Evolutionary conservation across 306 rosid species (phyloP), one percentile per base, ranked within the genome.

Genomic region (Prunus fruticosa): DNA sequence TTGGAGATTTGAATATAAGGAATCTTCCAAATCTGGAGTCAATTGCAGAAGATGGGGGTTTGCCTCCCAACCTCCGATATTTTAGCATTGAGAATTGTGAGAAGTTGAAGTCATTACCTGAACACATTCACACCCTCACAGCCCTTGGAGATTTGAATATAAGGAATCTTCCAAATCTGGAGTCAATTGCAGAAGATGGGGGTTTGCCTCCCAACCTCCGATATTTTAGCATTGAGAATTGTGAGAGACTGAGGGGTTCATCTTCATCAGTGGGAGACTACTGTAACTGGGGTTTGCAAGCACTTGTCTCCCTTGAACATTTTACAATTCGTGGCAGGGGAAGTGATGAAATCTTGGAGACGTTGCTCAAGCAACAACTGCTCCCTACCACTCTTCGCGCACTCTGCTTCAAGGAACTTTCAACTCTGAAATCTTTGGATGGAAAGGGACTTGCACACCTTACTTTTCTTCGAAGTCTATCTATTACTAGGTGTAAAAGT

Each of bases 221-320:
- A 54, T 3, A 1, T 8, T 54, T 54, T 54, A 0, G 0, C 0
- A n/a, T 54, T 5, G 0, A 0, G 0, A 0, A 0, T n/a, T 54
- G 27, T 57, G 8, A 11, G 15, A 57, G 22, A 11, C 63, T 11
- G 63, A 22, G 1, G 16, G 7, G 30, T 57, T 11, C 63, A 11
- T 32, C 38, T 32, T 32, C 38, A 1, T 32, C 38, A 5, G 30
- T 57, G 63, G 16, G 38, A 32, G 34, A 30, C 34, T 30, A 30
- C 34, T 3, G 5, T 30, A 30, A 22, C 15, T 57, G 63, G 63
- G 16, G 32, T 22, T 3, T 57, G 30, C 28, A 22, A 57, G 28
- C 15, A 57, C n/a, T n/a, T n/a, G n/a, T n/a, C n/a, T n/a, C n/a
- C n/a, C 63, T 57, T 22, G 28, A 57, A 11, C 0, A 22, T 1